phyloP scores from a whole-genome alignment of 805 yeast genomes.

The Millerozyma miso region DNA sequence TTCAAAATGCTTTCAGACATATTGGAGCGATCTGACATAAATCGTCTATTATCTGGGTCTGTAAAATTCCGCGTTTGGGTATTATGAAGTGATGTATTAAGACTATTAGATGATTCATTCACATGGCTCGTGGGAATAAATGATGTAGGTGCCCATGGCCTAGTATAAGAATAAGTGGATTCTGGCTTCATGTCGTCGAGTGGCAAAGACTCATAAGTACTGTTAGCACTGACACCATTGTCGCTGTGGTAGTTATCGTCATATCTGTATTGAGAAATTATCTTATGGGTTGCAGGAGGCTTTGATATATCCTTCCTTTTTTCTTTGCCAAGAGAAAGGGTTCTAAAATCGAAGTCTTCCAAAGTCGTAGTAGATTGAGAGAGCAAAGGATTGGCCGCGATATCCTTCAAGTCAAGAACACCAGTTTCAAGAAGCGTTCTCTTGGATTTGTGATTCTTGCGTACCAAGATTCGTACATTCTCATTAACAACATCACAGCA shows the following conservation, averaged over 20 bases:
- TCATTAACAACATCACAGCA: conserved; percentile 59
- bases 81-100: neutral
- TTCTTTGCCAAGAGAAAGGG: neutral
- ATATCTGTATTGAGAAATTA: conserved; percentile 4
- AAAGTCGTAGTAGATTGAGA: conserved; percentile 13
- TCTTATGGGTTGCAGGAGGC: conserved; percentile 4
- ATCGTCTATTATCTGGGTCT: neutral
- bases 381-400: conserved; percentile 25
- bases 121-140: neutral
- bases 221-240: neutral
- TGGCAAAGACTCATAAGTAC: conserved; percentile 8
- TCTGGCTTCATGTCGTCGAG: conserved; percentile 3
- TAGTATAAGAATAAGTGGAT: neutral
- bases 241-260: conserved; percentile 14
- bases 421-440: conserved; percentile 29
- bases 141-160: neutral
- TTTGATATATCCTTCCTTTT: conserved; percentile 1
- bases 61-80: neutral
- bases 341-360: conserved; percentile 3
- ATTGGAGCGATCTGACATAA: neutral
- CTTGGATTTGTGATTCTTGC: conserved; percentile 35
- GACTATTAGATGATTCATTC: conserved; percentile 1
- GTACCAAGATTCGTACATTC: conserved; percentile 50
- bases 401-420: conserved; percentile 19
- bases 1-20: conserved; percentile 5